A percentile compares a stretch with the other conserved stretches of the same genome.
Evolutionary conservation across 2,329 filamentous ascomycete species (phyloP).

Genomic region (Xylariaceae sp.): DNA sequence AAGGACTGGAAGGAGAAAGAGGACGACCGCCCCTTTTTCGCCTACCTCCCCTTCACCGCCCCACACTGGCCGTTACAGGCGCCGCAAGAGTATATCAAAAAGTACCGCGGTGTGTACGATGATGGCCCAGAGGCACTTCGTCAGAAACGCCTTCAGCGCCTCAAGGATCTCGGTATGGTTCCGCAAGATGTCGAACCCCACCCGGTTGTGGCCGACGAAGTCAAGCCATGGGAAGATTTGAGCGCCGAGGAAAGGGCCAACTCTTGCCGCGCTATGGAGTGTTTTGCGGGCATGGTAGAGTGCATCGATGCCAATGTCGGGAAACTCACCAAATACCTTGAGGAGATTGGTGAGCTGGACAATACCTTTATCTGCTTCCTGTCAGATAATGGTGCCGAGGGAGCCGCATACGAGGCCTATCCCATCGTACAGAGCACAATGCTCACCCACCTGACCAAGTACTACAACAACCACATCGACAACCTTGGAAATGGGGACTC

Average conservation of each 20-base stretch:
- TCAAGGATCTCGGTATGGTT: slow-evolving; percentile 52
- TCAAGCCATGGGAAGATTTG: slow-evolving; percentile 40
- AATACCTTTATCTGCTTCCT: slow-evolving; percentile 59
- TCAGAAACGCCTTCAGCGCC: slow-evolving; percentile 40
- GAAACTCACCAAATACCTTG: slow-evolving; percentile 48
- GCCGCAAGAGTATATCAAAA: slow-evolving; percentile 43
- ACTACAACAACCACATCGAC: slow-evolving; percentile 50
- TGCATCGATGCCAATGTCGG: slow-evolving; percentile 54
- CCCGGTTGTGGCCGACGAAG: slow-evolving; percentile 40
- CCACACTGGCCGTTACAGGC: slow-evolving; percentile 59
- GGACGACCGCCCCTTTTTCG: slow-evolving; percentile 44
- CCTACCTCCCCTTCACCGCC: slow-evolving; percentile 53
- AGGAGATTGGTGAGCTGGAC: slow-evolving; percentile 49
- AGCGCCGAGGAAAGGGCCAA: slow-evolving; percentile 36
- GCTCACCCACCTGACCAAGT: slow-evolving; percentile 42
- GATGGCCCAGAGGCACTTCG: slow-evolving; percentile 52
- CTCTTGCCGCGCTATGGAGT: slow-evolving; percentile 50
- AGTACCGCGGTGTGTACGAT: slow-evolving; percentile 53
- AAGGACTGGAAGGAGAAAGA: slow-evolving; percentile 34
- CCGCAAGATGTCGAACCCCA: slow-evolving; percentile 41
- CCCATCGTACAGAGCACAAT: slow-evolving; percentile 49
- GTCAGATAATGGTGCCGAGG: slow-evolving; percentile 56
- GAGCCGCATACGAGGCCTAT: slow-evolving; percentile 49
- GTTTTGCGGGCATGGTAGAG: slow-evolving; percentile 58
- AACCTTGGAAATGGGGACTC: slow-evolving; percentile 50